These are phyloP conservation scores for Aeschynomene evenia DNA, from an alignment of 306 rosid genomes.

Conservation along the genomic window DNA sequence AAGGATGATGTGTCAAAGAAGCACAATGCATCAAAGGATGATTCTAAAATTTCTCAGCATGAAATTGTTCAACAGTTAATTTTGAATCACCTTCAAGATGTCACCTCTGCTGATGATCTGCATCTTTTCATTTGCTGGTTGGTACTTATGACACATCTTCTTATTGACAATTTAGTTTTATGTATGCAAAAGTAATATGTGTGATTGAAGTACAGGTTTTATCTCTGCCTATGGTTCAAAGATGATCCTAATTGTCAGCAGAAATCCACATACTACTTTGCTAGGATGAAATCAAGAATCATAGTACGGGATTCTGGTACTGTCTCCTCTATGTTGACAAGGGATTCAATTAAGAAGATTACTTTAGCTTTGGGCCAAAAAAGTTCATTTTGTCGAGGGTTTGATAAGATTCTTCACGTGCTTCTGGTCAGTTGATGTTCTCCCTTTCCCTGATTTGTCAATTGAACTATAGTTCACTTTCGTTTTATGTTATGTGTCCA, in stretches of 20 bases:
- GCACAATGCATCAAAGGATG: slow-evolving; percentile 39
- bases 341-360: slow-evolving; percentile 78
- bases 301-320: slow-evolving; percentile 78
- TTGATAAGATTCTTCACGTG: slow-evolving; percentile 83
- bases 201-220: slow-evolving; percentile 67
- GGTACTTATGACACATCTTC: slow-evolving; percentile 38
- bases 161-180: slow-evolving; percentile 26
- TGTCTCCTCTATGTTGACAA: slow-evolving; percentile 58
- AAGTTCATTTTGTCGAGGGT: slow-evolving; percentile 91
- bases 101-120: slow-evolving; percentile 72
- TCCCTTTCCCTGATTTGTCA: slow-evolving; percentile 23
- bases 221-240: slow-evolving; percentile 91
- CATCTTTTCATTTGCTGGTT: slow-evolving; percentile 94
- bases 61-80: slow-evolving; percentile 94
- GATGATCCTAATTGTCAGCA: slow-evolving; percentile 83
- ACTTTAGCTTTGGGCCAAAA: slow-evolving; percentile 81
- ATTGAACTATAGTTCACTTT: slow-evolving; percentile 8
- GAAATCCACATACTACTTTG: slow-evolving; percentile 56
- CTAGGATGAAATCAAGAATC: slow-evolving; percentile 85
- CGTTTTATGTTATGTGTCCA: slow-evolving; percentile 38
- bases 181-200: slow-evolving; percentile 30
- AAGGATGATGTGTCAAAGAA: slow-evolving; percentile 56
- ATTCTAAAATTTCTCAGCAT: slow-evolving; percentile 46
- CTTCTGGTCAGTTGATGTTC: slow-evolving; percentile 77
- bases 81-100: slow-evolving; percentile 85